phyloP scores from a whole-genome alignment of 768 basidiomycete species.

The Mycena filopes region DNA sequence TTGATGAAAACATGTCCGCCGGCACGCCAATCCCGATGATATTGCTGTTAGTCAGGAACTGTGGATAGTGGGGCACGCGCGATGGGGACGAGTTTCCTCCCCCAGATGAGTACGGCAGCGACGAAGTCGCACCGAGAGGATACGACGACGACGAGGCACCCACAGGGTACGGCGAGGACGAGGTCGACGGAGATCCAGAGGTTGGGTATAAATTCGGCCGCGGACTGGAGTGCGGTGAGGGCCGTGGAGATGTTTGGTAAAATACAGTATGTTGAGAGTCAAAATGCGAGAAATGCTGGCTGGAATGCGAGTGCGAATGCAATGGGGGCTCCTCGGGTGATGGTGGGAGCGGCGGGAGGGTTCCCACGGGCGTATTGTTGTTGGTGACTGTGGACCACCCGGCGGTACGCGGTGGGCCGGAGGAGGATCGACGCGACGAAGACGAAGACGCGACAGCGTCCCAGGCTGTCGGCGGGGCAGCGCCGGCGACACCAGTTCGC shows the following conservation, averaged over 20 bases:
- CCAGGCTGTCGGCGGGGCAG: constrained; percentile 27
- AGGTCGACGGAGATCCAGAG: constrained; percentile 41
- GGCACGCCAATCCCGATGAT: constrained; percentile 45
- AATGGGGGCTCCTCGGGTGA: constrained; percentile 56
- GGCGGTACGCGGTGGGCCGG: constrained; percentile 26
- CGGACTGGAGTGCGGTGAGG: constrained; percentile 44
- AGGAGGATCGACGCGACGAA: constrained; percentile 24
- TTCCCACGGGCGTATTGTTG: constrained; percentile 11
- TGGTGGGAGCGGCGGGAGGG: constrained; percentile 49
- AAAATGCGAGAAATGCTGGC: constrained; percentile 31
- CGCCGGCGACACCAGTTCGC: constrained; percentile 8
- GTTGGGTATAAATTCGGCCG: constrained; percentile 61
- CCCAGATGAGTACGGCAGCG: constrained; percentile 18
- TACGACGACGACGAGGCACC: constrained; percentile 7
- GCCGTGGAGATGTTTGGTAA: constrained; percentile 70
- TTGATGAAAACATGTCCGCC: constrained; percentile 55
- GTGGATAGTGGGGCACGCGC: constrained; percentile 50
- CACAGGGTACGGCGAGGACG: constrained; percentile 18
- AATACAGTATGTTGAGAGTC: constrained; percentile 68
- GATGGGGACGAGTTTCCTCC: constrained; percentile 44
- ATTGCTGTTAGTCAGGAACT: constrained; percentile 45
- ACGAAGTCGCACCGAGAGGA: constrained; percentile 2
- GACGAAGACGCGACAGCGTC: constrained; percentile 21
- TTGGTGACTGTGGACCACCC: constrained; percentile 17
- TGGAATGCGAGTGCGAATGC: constrained; percentile 39